Conservation (phyloP, 2,329 filamentous ascomycete genomes). For the Albifimbria verrucaria region DNA sequence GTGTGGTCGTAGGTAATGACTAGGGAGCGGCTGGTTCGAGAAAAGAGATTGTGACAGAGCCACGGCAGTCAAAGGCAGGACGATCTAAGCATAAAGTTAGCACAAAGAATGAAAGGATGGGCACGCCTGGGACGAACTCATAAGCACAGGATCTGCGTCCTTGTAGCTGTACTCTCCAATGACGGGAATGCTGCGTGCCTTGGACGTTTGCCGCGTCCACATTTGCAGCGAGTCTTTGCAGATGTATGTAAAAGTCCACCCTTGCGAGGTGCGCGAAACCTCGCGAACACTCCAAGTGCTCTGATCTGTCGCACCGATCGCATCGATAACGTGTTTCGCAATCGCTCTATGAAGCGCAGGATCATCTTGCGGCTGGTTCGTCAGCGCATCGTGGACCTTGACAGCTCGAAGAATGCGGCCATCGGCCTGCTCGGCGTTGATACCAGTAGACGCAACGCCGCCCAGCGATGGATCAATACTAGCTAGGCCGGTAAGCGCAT, state of each 20-base stretch:
- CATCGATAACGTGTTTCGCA: conserved; percentile 43
- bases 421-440: conserved; percentile 5
- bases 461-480: conserved; percentile 32
- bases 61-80: conserved; percentile 58
- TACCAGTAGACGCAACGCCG: conserved; percentile 18
- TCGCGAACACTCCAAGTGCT: conserved; percentile 47
- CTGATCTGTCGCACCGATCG: conserved; percentile 41
- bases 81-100: conserved; percentile 35
- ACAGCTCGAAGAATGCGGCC: conserved; percentile 34
- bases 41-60: conserved; percentile 48
- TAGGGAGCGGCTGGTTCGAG: conserved; percentile 42
- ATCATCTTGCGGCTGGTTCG: conserved; percentile 46
- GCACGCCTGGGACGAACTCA: conserved; percentile 32
- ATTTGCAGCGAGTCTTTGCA: conserved; percentile 51
- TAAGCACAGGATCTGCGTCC: conserved; percentile 41
- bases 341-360: conserved; percentile 46
- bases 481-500: conserved; percentile 25
- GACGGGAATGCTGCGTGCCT: conserved; percentile 33
- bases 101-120: conserved; percentile 1
- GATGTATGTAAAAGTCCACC: conserved; percentile 52
- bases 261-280: conserved; percentile 40
- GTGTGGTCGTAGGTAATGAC: conserved; percentile 55
- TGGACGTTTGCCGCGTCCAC: conserved; percentile 47
- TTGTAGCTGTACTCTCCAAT: conserved; percentile 49
- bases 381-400: conserved; percentile 41